Evolutionary conservation across 116 monocot species (phyloP).

Genomic region (Cymodocea nodosa): DNA sequence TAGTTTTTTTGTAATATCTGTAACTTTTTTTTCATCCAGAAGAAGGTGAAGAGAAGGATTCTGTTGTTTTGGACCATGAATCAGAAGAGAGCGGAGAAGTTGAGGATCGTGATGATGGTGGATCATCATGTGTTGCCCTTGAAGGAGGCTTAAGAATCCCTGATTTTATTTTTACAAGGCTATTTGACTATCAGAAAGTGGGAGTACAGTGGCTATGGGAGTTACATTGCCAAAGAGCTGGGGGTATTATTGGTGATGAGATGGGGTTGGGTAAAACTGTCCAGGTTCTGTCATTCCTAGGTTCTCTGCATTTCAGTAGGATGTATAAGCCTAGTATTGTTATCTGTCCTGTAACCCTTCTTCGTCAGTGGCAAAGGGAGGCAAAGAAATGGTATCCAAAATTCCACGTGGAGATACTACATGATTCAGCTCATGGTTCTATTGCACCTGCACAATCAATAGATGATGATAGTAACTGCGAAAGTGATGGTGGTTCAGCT

Average conservation of each 20-base stretch:
- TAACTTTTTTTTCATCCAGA: slow-evolving; percentile 18
- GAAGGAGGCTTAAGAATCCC: slow-evolving; percentile 94
- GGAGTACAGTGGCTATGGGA: slow-evolving; percentile 99
- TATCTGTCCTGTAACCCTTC: slow-evolving; percentile 80
- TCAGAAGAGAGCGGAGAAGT: slow-evolving; percentile 29
- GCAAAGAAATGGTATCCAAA: slow-evolving; percentile 70
- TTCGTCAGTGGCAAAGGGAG: slow-evolving; percentile 85
- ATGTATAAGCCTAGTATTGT: slow-evolving; percentile 88
- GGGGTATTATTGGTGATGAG: slow-evolving; percentile 99
- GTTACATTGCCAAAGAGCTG: slow-evolving; percentile 85
- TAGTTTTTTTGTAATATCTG: not conserved
- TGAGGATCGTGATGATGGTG: slow-evolving; percentile 15
- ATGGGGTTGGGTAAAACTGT: slow-evolving; percentile 96
- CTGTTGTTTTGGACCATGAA: slow-evolving; percentile 22
- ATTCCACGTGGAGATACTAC: slow-evolving; percentile 78
- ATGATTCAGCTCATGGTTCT: slow-evolving; percentile 61
- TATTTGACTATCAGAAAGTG: slow-evolving; percentile 96
- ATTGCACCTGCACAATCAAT: slow-evolving; percentile 15
- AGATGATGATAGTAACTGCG: slow-evolving; percentile 37
- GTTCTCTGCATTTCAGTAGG: slow-evolving; percentile 70
- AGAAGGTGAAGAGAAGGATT: slow-evolving; percentile 18
- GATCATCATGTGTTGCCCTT: slow-evolving; percentile 30
- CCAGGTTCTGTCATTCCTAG: slow-evolving; percentile 82
- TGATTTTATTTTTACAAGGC: slow-evolving; percentile 34
- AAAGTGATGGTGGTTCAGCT: slow-evolving; percentile 42